Evolutionary conservation across 768 basidiomycete species (phyloP).

Genomic region (Chiua virens): DNA sequence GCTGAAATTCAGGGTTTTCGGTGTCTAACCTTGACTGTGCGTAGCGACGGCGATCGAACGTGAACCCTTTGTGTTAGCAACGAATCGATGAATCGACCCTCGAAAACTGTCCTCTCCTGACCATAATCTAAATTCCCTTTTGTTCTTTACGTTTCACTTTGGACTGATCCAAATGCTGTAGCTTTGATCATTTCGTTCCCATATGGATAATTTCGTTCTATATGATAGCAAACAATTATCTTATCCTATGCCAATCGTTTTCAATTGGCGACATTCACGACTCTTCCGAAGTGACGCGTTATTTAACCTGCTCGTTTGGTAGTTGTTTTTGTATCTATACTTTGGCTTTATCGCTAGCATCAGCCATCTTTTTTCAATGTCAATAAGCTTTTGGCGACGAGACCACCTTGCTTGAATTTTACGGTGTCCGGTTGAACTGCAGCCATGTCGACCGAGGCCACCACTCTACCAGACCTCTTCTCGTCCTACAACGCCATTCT

Average conservation of each 20-base stretch:
- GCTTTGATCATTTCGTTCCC: constrained; percentile 12
- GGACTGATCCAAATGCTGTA: constrained; percentile 16
- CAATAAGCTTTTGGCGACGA: no score
- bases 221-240: not conserved
- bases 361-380: not conserved
- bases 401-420: no score
- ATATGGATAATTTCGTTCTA: not conserved
- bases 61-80: constrained; percentile 19
- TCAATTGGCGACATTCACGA: not conserved
- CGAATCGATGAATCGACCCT: not conserved
- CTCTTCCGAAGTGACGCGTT: not conserved
- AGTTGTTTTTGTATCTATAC: constrained; percentile 18
- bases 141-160: constrained; percentile 3
- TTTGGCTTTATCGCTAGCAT: not conserved
- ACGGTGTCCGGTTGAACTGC: not conserved
- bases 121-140: not conserved
- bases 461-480: constrained; percentile 27
- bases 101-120: not conserved
- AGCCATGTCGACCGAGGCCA: constrained; percentile 25
- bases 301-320: not conserved
- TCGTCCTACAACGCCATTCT: constrained; percentile 12
- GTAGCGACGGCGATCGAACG: constrained; percentile 20
- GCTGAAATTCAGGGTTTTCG: constrained; percentile 1
- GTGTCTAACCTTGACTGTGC: constrained; percentile 13
- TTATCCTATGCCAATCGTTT: not conserved